phyloP scores from a whole-genome alignment of 768 basidiomycete species.

The Lactifluus rugatus region DNA sequence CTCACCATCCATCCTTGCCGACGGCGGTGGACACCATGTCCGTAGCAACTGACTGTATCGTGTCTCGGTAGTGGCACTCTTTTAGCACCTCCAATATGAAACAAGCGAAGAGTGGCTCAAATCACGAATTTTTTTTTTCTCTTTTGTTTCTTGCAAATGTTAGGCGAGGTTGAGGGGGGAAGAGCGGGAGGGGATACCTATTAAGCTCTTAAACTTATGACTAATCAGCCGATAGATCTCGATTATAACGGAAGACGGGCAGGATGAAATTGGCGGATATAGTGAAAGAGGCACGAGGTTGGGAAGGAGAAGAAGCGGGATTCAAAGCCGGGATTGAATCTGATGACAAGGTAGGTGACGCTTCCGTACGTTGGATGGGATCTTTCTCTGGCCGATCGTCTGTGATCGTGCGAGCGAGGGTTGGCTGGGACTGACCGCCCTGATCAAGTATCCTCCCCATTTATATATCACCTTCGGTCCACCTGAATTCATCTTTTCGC shows the following conservation, averaged over 20 bases:
- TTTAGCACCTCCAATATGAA: neutral
- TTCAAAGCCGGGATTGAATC: conserved; percentile 21
- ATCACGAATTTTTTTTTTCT: neutral
- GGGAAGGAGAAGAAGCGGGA: conserved; percentile 34
- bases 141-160: neutral
- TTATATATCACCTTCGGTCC: conserved; percentile 21
- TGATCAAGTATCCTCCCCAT: conserved; percentile 35
- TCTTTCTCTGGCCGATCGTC: conserved; percentile 42
- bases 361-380: conserved; percentile 19
- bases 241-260: conserved; percentile 34
- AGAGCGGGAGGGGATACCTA: conserved; percentile 26
- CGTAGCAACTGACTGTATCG: neutral
- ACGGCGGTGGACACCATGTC: conserved; percentile 5
- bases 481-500: conserved; percentile 22
- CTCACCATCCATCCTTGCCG: conserved; percentile 1
- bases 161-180: conserved; percentile 15
- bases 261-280: conserved; percentile 28
- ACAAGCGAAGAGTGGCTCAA: neutral
- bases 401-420: conserved; percentile 50
- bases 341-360: conserved; percentile 21
- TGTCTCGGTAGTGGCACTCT: neutral
- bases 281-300: conserved; percentile 46
- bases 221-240: conserved; percentile 32
- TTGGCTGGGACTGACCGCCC: conserved; percentile 27
- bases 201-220: conserved; percentile 38